phyloP scores from a whole-genome alignment of 2,329 filamentous ascomycete species.

The Hypomyces rosellus region DNA sequence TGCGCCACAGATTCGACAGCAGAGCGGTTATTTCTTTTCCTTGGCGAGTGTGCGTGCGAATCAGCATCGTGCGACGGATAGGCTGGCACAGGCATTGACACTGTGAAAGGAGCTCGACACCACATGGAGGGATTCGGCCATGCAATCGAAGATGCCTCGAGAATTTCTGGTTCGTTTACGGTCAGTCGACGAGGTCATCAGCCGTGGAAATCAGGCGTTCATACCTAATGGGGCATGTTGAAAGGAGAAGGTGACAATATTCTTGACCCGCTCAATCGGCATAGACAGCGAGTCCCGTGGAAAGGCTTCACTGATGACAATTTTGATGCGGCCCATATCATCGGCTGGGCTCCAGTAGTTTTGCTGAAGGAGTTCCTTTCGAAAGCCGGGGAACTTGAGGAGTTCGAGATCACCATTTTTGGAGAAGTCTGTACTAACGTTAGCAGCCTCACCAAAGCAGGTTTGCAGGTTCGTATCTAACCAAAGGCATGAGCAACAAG shows the following conservation, averaged over 20 bases:
- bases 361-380: slow-evolving; percentile 61
- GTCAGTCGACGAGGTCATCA: background rate
- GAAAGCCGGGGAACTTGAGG: slow-evolving; percentile 69
- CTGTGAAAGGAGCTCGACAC: slow-evolving; percentile 41
- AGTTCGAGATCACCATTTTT: slow-evolving; percentile 52
- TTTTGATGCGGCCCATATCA: slow-evolving; percentile 65
- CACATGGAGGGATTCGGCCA: slow-evolving; percentile 74
- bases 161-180: slow-evolving; percentile 45
- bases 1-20: background rate
- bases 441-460: no score
- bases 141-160: slow-evolving; percentile 67
- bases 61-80: slow-evolving; percentile 42
- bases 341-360: slow-evolving; percentile 67
- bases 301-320: slow-evolving; percentile 70
- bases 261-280: slow-evolving; percentile 62
- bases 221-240: slow-evolving; percentile 75
- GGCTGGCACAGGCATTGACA: slow-evolving; percentile 34
- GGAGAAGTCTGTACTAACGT: slow-evolving; percentile 36
- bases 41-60: slow-evolving; percentile 59
- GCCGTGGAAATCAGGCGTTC: background rate
- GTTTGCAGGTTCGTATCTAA: slow-evolving; percentile 24
- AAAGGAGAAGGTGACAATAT: slow-evolving; percentile 73
- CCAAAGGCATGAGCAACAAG: slow-evolving; percentile 41
- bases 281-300: slow-evolving; percentile 43
- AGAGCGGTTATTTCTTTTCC: slow-evolving; percentile 23